Evolutionary conservation across 1,284 basidiomycete genomes (phyloP), one percentile per base, ranked within the genome.

Genomic region (Cryptococcus maquisensis): DNA sequence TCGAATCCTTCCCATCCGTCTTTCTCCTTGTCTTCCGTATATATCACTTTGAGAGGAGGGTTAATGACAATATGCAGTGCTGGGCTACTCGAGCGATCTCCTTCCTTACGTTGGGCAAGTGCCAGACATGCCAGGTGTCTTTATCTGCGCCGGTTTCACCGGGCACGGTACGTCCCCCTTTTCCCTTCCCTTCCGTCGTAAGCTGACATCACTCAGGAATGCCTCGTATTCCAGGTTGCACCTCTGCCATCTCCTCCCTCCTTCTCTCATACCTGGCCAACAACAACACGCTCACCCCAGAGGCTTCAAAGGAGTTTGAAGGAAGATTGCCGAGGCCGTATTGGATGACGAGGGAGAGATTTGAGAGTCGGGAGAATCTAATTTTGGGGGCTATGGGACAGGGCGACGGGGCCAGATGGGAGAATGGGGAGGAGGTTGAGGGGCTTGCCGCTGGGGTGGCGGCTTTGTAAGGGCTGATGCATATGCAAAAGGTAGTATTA

Each of bases 61-160:
- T n/a, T 43, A 18, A 32, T 24, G 35, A 45, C 42, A 6, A 15
- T 36, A 3, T 18, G 3, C 51, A 67, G 65, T 68, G 16, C 48
- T 66, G n/a, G 64, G 64, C 21, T 68, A 68, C 52, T 66, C 66
- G 36, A 55, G 50, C 32, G 66, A 68, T 36, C 50, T 64, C n/a
- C 47, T 59, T 15, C 66, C 64, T 6, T 65, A 59, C 35, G 54
- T 68, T 1, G 65, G 66, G 3, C 51, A 63, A 32, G 51, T 57
- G 8, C 66, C 66, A 5, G 55, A 57, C 4, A 51, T 55, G 26
- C 52, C 53, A 9, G 66, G 66, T 21, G 58, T 68, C 26, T 65
- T 61, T 43, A 49, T 68, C 43, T 57, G 54, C 37, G 66, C 66
- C 20, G 66, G 66, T 12, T 68, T 66, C 53, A 64, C 64, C n/a